These are phyloP conservation scores for Hippophae tibetana DNA, from an alignment of 306 rosid species.

Conservation along the genomic window DNA sequence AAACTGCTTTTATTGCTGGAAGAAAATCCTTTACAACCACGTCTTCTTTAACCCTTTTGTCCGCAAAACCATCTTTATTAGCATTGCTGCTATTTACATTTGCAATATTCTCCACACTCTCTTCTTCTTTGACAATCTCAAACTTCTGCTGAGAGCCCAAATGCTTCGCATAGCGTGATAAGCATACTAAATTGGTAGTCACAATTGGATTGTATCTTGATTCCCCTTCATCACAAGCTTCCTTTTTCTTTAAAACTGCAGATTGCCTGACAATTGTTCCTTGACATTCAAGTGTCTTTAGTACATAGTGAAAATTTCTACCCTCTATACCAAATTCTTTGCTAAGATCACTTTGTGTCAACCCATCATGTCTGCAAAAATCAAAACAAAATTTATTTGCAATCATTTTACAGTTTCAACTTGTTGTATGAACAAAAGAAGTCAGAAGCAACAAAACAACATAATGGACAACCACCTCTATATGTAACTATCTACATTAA, in stretches of 20 bases:
- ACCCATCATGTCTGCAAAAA: constrained; percentile 43
- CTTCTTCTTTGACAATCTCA: constrained; percentile 48
- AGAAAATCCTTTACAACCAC: constrained; percentile 59
- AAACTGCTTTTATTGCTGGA: constrained; percentile 64
- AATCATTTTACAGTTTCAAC: not conserved
- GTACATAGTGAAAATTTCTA: constrained; percentile 53
- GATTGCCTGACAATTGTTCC: constrained; percentile 64
- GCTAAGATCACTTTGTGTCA: constrained; percentile 66
- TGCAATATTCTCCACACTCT: constrained; percentile 13
- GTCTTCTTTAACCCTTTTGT: constrained; percentile 31
- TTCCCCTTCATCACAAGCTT: constrained; percentile 33
- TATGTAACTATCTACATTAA: too few relatives aligned
- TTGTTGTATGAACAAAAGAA: not conserved
- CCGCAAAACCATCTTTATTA: constrained; percentile 17
- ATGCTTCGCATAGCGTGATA: constrained; percentile 59
- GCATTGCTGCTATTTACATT: constrained; percentile 17
- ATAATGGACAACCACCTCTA: not conserved
- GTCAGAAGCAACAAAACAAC: too few relatives aligned
- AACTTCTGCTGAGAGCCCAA: constrained; percentile 56
- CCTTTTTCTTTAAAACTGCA: constrained; percentile 61
- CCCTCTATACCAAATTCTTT: constrained; percentile 55
- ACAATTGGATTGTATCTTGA: constrained; percentile 33
- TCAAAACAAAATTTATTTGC: constrained; percentile 9
- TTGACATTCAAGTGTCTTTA: constrained; percentile 67
- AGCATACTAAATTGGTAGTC: constrained; percentile 65